Conservation (phyloP, 768 basidiomycete genomes). For the Russula foetens region DNA sequence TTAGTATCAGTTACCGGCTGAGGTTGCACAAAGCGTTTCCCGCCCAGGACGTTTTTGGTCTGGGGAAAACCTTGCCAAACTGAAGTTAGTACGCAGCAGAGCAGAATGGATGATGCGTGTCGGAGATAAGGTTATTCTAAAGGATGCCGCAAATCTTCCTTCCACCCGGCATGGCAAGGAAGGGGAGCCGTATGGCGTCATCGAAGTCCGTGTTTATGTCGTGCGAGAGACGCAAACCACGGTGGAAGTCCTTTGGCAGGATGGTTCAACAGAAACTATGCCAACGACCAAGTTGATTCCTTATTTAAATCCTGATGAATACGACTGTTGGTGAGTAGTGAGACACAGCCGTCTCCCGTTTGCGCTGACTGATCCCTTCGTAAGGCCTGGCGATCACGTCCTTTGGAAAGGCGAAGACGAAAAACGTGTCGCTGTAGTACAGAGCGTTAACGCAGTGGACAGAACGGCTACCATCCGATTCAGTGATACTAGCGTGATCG, state of each 20-base stretch:
- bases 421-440: slow-evolving; percentile 63
- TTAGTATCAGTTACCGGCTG: slow-evolving; percentile 47
- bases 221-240: slow-evolving; percentile 67
- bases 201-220: slow-evolving; percentile 49
- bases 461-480: slow-evolving; percentile 63
- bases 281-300: slow-evolving; percentile 64
- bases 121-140: slow-evolving; percentile 63
- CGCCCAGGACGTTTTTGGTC: slow-evolving; percentile 76
- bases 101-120: slow-evolving; percentile 60
- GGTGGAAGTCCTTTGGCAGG: slow-evolving; percentile 80
- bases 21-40: slow-evolving; percentile 43
- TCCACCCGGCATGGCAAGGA: slow-evolving; percentile 54
- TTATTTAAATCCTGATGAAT: slow-evolving; percentile 83
- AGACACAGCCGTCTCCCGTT: not conserved
- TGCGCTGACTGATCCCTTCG: not conserved
- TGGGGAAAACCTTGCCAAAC: slow-evolving; percentile 50
- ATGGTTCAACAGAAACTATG: slow-evolving; percentile 58
- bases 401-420: slow-evolving; percentile 72
- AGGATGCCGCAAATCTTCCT: slow-evolving; percentile 39
- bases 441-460: slow-evolving; percentile 63
- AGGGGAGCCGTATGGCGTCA: slow-evolving; percentile 34
- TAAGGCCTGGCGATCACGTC: slow-evolving; percentile 88
- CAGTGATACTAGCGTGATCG: slow-evolving; percentile 42
- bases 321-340: slow-evolving; percentile 70
- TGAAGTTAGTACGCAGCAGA: slow-evolving; percentile 54